Evolutionary conservation across 495 filamentous ascomycete genomes (phyloP), one percentile per base, ranked within the genome.

Genomic region (Aspergillus saccharolyticus): DNA sequence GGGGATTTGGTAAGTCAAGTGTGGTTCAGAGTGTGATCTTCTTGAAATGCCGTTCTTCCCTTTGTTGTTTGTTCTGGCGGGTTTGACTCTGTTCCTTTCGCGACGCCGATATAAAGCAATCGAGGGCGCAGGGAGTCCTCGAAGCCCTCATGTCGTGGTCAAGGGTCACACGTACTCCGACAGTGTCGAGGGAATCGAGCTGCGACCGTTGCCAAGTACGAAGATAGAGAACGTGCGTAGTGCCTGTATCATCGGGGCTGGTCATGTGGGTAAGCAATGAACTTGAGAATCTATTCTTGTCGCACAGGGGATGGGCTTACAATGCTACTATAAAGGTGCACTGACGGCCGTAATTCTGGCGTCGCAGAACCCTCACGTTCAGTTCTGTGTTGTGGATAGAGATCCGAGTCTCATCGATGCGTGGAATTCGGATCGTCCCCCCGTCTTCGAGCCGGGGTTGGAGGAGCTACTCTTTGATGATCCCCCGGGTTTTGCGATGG

Each of bases 321-420:
- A 17, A 42, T 44, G 16, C 44, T 51, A 9, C 25, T n/a, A 9
- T n/a, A n/a, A 19, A 84, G 88, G 87, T 45, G 88, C 85, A 0
- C 83, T 87, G 42, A 89, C 87, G 0, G 85, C 83, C 46, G 83
- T 86, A n/a, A 78, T 91, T 19, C 85, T 89, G 33, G 89, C 89
- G 14, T 78, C 78, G 55, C 81, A 87, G 51, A 91, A 89, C 57
- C 85, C 85, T 0, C 68, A 83, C 21, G 72, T 91, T 25, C 68
- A 73, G 22, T 86, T 92, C 42, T 86, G 80, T 8, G 85, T 92
- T 1, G 87, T 91, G 20, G 89, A 92, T 66, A 68, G 80, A 42
- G 84, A 89, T 66, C 73, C 74, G 24, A 59, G 67, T 7, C 78
- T 87, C n/a, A 86, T 94, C 56, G 70, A 71, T 18, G 75, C 81